Base-by-base conservation (phyloP, 768 basidiomycete species). In the Nidularia sp. region DNA sequence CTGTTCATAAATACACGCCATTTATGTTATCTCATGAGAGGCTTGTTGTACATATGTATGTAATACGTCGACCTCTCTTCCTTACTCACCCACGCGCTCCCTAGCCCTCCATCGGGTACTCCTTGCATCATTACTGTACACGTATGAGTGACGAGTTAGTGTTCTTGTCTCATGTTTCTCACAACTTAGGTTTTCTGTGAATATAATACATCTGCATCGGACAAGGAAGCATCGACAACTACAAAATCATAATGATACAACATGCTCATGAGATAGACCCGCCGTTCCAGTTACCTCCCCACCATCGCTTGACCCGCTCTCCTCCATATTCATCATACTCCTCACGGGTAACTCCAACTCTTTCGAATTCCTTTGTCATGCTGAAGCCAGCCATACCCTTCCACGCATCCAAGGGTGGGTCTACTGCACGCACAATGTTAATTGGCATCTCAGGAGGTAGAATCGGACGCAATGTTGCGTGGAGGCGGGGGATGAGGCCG, bases 261-360 rank as follows among this genome's bases (percentile, higher is more conserved):
- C 15, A 5, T 2, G 10, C 5, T 61, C 46, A 63, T 33, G 52
- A 36, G 39, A 62, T 55, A 22, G 59, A 60, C 6, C 62, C 66
- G 18, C 66, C 70, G 61, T 90, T 90, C 86, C 87, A 90, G 64
- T 98, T 98, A 5, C 94, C 86, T 64, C 93, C 93, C 81, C 88
- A 91, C 88, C 97, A 97, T 63, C 79, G 79, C 66, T 86, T 90
- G 53, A 95, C 75, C 54, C 91, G 79, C 67, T 97, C 94, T 1
- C 83, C 84, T 0, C 97, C 96, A 69, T 84, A 80, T 66, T 99
- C 97, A 6, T 92, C 84, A 58, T 98, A 99, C 64, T 98, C 91
- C 4, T 78, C 83, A 59, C 74, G 77, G 12, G 86, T 90, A 36
- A 96, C 80, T 2, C 80, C 76, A 1, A 83, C 78, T 33, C 63